Conservation (phyloP, 495 filamentous ascomycete genomes). For the Elaphomyces granulatus region DNA sequence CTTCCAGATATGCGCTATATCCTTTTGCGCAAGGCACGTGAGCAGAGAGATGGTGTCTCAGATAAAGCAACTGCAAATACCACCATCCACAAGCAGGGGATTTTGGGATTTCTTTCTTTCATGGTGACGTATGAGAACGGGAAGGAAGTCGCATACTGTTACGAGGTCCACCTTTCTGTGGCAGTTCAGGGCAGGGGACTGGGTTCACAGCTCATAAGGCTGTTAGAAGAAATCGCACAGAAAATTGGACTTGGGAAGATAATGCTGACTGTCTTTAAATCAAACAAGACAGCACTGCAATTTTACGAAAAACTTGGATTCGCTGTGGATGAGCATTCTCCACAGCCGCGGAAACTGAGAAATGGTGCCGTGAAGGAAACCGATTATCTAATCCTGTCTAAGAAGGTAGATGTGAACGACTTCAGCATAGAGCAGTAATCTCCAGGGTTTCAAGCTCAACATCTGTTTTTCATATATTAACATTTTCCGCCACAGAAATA, state of each 20-base stretch:
- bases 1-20: slow-evolving; percentile 56
- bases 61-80: not conserved
- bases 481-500: too few species aligned
- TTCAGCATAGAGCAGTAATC: not conserved
- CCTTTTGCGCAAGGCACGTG: slow-evolving; percentile 30
- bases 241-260: slow-evolving; percentile 44
- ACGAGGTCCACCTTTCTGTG: slow-evolving; percentile 65
- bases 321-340: slow-evolving; percentile 49
- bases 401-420: slow-evolving; percentile 21
- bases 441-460: too few species aligned
- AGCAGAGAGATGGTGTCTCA: not conserved
- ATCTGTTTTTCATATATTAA: too few species aligned
- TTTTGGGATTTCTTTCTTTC: slow-evolving; percentile 61
- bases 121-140: slow-evolving; percentile 74
- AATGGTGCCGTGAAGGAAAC: slow-evolving; percentile 48
- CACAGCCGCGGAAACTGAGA: slow-evolving; percentile 43
- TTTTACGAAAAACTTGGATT: slow-evolving; percentile 65
- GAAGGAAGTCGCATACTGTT: slow-evolving; percentile 64
- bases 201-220: slow-evolving; percentile 26
- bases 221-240: slow-evolving; percentile 29
- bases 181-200: slow-evolving; percentile 34
- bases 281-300: slow-evolving; percentile 41
- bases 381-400: slow-evolving; percentile 63
- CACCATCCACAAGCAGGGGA: not conserved
- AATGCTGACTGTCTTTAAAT: slow-evolving; percentile 74